Conservation (phyloP, 192 early-diverging fungal species). For the Linderina pennispora region DNA sequence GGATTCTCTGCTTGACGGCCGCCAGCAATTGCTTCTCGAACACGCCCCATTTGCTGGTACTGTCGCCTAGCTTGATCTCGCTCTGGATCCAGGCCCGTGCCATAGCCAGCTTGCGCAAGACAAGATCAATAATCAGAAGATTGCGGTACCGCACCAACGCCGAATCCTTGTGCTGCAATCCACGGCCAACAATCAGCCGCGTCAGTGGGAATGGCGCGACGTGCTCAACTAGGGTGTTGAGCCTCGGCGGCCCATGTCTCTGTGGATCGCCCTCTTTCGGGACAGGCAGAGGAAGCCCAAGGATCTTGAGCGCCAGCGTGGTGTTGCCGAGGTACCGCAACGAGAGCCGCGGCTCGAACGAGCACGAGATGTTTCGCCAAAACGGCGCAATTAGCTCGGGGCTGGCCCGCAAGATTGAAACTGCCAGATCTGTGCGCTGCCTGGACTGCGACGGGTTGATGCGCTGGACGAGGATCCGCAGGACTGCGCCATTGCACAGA, state of each 20-base stretch:
- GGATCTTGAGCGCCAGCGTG: constrained; percentile 29
- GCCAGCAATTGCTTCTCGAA: constrained; percentile 26
- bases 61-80: constrained; percentile 2
- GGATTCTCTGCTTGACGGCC: constrained; percentile 31
- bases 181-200: constrained; percentile 20
- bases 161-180: constrained; percentile 12
- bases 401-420: constrained; percentile 25
- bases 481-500: constrained; percentile 37
- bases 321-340: constrained; percentile 31
- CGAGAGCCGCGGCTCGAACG: constrained; percentile 41
- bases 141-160: constrained; percentile 39
- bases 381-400: constrained; percentile 46
- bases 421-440: constrained; percentile 25
- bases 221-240: constrained; percentile 39
- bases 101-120: constrained; percentile 27
- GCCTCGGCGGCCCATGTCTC: constrained; percentile 13
- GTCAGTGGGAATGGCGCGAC: constrained; percentile 18
- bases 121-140: constrained; percentile 25
- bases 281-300: constrained; percentile 26
- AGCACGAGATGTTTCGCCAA: constrained; percentile 27
- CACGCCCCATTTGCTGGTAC: constrained; percentile 8
- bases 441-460: constrained; percentile 21
- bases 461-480: constrained; percentile 29
- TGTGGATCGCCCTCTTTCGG: constrained; percentile 4
- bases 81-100: constrained; percentile 17